Conservation (phyloP, 345 rosid species). For the Erucastrum elatum region DNA sequence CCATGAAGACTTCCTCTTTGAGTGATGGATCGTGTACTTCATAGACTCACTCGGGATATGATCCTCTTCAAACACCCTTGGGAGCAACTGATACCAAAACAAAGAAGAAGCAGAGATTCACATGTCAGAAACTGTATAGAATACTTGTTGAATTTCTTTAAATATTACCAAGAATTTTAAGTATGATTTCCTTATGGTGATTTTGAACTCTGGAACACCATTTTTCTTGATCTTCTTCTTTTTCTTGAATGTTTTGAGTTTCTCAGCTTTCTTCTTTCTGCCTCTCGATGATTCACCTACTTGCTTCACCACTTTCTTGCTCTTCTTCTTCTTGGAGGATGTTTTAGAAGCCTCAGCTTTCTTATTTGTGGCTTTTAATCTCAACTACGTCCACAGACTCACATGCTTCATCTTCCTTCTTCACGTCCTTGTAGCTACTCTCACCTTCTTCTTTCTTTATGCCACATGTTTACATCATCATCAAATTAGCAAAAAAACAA, state of each 20-base stretch:
- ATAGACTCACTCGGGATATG: neutral
- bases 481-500: neutral
- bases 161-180: slow-evolving; percentile 31
- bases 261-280: neutral
- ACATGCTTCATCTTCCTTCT: slow-evolving; percentile 18
- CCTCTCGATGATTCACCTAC: neutral
- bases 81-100: slow-evolving; percentile 12
- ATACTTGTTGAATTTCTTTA: neutral
- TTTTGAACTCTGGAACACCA: slow-evolving; percentile 11
- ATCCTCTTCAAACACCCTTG: slow-evolving; percentile 10
- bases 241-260: neutral
- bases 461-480: slow-evolving; percentile 26
- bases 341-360: neutral
- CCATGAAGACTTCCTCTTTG: slow-evolving; percentile 14
- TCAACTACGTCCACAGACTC: slow-evolving; percentile 3
- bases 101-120: neutral
- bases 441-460: slow-evolving; percentile 12
- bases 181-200: slow-evolving; percentile 26
- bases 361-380: neutral
- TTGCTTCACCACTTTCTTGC: slow-evolving; percentile 8
- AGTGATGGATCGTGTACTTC: slow-evolving; percentile 4
- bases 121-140: neutral
- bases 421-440: slow-evolving; percentile 14
- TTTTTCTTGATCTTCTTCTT: neutral
- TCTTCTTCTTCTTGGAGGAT: slow-evolving; percentile 1